Base-by-base conservation (phyloP, 2,329 filamentous ascomycete genomes). In the Aspergillus uvarum region DNA sequence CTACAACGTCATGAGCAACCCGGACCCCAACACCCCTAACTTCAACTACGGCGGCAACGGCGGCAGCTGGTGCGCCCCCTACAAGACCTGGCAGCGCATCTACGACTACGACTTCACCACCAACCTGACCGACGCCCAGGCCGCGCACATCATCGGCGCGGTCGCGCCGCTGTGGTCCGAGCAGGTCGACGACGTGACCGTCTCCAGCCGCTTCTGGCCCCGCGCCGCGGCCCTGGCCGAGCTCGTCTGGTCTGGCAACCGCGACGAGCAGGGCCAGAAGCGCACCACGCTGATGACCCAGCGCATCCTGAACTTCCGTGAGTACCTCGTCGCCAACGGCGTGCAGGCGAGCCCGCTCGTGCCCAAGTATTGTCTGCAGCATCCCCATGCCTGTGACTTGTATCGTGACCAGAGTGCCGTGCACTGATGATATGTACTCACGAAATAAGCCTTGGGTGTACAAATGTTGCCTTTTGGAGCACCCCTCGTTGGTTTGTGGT, bases 21-120 rank as follows among this genome's bases (percentile, higher is more conserved):
- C 83, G 0, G 78, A 81, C 61, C 72, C 76, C 6, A 68, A 67
- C 19, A 70, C 68, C 0, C 70, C 77, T 4, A 83, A 76, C 67
- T 85, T 84, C 79, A 85, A 85, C 76, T 85, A 81, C 68, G 76
- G 76, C n/a, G 83, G 79, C 49, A 63, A 58, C 22, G 83, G 83
- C 44, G 83, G 83, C 19, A 83, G 80, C n/a, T 85, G 83, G 83
- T 85, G 83, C 67, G 80, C 79, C 0, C 83, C 83, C 0, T 85
- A 85, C 77, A 85, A 85, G 70, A 84, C 82, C 21, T 85, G 82
- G 82, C 83, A 85, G 69, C 82, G 83, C 52, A 84, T 85, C 72
- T 85, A 85, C 72, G 77, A 83, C 76, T 85, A 80, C 69, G 83
- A 85, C 72, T 85, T 85, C 68, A 81, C 81, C 0, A 62, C 70